Base-by-base conservation (phyloP, 2,329 filamentous ascomycete species). In the Plenodomus lindquistii region DNA sequence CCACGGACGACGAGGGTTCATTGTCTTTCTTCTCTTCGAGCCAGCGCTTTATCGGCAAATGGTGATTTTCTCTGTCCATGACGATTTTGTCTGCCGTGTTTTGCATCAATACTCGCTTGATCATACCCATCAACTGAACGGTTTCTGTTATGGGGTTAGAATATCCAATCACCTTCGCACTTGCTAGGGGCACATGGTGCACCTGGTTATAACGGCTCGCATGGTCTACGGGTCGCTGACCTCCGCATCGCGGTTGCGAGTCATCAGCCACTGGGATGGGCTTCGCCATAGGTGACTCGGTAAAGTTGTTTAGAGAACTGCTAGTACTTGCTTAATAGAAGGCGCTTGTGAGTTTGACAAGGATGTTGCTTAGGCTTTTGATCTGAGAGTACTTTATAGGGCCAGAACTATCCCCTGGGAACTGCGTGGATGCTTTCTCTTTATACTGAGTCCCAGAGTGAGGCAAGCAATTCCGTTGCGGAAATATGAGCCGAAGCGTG, bases 241-340 rank as follows among this genome's bases (percentile, higher is more conserved):
- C 54, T 43, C 60, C 58, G 24, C 53, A 57, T 41, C 58, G 52
- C 3, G 57, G 55, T 40, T 63, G 54, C 7, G 53, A 34, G 11
- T 38, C 3, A 21, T 50, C 52, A n/a, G 6, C 19, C 11, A 15
- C 46, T n/a, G 53, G 39, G 29, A 22, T 51, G 5, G 53, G 46
- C 17, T 55, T 52, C 3, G 53, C 48, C 59, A 62, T 62, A 20
- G 20, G 27, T 13, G 31, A 36, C 11, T 18, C 11, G 15, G 3
- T 13, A 13, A 27, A 20, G 27, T 35, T 4, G 5, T 42, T 11
- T 10, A 9, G 29, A 29, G 8, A 15, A 31, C 1, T 40, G 13
- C n/a, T 24, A 18, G 31, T 31, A 13, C 6, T 8, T 15, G 27
- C 6, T 31, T 31, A 4, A 15, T 8, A 4, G 27, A 7, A 15